A percentile compares a stretch with the other conserved stretches of the same genome.
Evolutionary conservation across 768 basidiomycete genomes (phyloP).

Genomic region (Guyanaporus albipodus): DNA sequence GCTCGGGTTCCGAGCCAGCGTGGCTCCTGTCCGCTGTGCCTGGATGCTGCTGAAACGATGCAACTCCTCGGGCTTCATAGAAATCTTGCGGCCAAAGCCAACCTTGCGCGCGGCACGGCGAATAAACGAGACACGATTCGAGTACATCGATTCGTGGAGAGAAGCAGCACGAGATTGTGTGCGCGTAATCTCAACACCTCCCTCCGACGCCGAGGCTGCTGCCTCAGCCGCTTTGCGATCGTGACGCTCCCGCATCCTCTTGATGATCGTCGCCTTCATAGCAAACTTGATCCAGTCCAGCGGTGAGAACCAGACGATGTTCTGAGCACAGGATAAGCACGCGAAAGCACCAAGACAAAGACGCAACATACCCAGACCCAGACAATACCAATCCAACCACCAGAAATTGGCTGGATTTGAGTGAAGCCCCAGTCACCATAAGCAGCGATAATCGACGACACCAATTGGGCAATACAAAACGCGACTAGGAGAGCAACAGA

Average conservation of each 20-base stretch:
- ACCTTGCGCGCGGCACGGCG: constrained; percentile 84
- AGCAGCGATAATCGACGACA: constrained; percentile 93
- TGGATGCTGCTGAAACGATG: constrained; percentile 85
- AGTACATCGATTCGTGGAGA: constrained; percentile 89
- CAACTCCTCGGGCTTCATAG: constrained; percentile 81
- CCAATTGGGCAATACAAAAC: constrained; percentile 89
- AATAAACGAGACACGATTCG: constrained; percentile 93
- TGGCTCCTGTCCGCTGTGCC: constrained; percentile 71
- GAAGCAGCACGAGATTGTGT: constrained; percentile 89
- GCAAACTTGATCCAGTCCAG: constrained; percentile 95
- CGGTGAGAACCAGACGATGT: constrained; percentile 94
- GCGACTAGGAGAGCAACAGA: constrained; percentile 85
- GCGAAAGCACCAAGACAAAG: not conserved
- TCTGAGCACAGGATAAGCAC: constrained; percentile 42
- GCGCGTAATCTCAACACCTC: constrained; percentile 68
- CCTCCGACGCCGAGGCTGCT: constrained; percentile 31
- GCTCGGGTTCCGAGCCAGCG: constrained; percentile 74
- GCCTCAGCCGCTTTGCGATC: constrained; percentile 39
- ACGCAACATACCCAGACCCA: constrained; percentile 88
- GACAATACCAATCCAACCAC: constrained; percentile 95
- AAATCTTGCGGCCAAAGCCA: constrained; percentile 78
- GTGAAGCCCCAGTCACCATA: constrained; percentile 97
- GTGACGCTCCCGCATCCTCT: constrained; percentile 68
- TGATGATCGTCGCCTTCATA: constrained; percentile 93
- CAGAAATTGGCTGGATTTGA: constrained; percentile 70